Conservation (phyloP, 768 basidiomycete genomes). For the Amylocystis lapponica region DNA sequence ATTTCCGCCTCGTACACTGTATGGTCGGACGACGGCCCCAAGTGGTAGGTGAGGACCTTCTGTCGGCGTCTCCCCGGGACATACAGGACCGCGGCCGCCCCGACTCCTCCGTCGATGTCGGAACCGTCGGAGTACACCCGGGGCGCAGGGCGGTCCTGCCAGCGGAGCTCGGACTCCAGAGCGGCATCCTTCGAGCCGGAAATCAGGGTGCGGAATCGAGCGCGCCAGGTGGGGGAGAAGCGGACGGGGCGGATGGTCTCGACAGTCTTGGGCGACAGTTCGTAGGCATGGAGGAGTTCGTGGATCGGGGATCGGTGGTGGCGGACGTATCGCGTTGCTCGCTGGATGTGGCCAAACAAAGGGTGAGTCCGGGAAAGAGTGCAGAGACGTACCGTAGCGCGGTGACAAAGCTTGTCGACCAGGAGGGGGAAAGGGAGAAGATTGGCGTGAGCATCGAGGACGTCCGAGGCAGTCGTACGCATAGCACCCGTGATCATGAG, state of each 20-base stretch:
- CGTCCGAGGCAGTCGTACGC: constrained; percentile 17
- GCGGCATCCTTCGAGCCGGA: constrained; percentile 8
- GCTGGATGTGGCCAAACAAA: constrained; percentile 3
- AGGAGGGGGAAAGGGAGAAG: constrained; percentile 13
- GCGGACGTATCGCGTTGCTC: constrained; percentile 5
- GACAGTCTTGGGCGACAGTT: constrained; percentile 5
- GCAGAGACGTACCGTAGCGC: constrained; percentile 10
- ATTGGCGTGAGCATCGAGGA: constrained; percentile 15
- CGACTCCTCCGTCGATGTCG: constrained; percentile 20
- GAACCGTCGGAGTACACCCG: constrained; percentile 27
- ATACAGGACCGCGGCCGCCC: constrained; percentile 27
- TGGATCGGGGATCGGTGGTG: constrained; percentile 19
- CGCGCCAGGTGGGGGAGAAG: constrained; percentile 6
- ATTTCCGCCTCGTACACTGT: constrained; percentile 28
- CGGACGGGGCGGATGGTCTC: constrained; percentile 15
- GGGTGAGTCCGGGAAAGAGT: constrained; percentile 19
- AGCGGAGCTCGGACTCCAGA: neutral
- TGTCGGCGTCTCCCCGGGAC: neutral
- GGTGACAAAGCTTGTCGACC: constrained; percentile 10
- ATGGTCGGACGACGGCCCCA: constrained; percentile 19
- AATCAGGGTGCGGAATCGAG: neutral
- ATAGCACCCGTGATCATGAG: constrained; percentile 19
- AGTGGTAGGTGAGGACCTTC: constrained; percentile 9
- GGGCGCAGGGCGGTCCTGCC: constrained; percentile 1
- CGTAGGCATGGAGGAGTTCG: constrained; percentile 11